Percentiles rank a stretch among this genome's conserved stretches.
These are phyloP conservation scores for Bocquillonia castaneifolia DNA, from an alignment of 441 rosid species.

Conservation along the genomic window DNA sequence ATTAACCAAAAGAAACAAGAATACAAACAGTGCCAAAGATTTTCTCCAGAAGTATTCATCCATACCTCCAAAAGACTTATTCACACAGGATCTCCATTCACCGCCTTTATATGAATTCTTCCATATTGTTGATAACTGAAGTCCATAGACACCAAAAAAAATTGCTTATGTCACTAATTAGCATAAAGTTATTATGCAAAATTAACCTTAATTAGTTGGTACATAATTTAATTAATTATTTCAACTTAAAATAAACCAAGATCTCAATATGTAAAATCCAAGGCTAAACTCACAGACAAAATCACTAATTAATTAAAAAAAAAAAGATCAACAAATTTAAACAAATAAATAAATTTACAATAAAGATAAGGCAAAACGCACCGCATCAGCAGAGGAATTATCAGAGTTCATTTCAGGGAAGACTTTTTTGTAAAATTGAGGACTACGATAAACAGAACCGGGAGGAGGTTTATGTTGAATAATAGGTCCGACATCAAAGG, in stretches of 20 bases:
- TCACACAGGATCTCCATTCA: conserved; percentile 78
- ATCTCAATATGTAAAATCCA: no score
- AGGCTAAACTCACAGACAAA: background rate
- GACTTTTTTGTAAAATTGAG: conserved; percentile 78
- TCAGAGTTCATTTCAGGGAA: conserved; percentile 79
- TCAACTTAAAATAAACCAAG: no score
- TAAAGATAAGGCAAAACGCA: conserved; percentile 27
- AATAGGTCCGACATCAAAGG: conserved; percentile 66
- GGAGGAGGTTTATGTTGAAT: conserved; percentile 58
- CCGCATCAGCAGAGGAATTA: conserved; percentile 88
- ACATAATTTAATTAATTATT: no score
- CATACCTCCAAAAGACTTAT: conserved; percentile 71
- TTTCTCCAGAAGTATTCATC: conserved; percentile 5
- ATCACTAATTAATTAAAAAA: background rate
- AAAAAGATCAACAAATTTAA: background rate
- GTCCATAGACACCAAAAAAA: conserved; percentile 22
- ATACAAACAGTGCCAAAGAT: conserved; percentile 1
- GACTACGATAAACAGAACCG: conserved; percentile 85
- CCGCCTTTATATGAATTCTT: conserved; percentile 73
- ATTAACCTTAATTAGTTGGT: no score
- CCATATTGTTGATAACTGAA: conserved; percentile 92
- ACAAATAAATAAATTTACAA: no score
- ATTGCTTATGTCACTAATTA: background rate
- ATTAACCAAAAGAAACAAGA: background rate
- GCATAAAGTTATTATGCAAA: background rate